Base-by-base conservation (phyloP, 2,329 filamentous ascomycete genomes). In the Leptographium procerum region DNA sequence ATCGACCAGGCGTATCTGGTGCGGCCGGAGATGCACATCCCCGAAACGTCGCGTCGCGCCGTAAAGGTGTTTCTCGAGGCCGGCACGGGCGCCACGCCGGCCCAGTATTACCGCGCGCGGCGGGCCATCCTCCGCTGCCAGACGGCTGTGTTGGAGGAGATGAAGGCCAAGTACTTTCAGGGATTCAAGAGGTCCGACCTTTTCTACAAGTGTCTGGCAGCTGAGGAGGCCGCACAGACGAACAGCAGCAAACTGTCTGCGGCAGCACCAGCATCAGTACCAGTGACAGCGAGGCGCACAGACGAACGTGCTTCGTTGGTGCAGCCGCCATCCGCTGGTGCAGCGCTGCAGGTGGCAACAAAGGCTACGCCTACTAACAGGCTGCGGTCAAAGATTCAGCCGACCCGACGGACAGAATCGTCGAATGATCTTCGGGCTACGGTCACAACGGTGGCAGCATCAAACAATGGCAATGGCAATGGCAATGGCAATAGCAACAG, bases 141-240 rank as follows among this genome's bases (percentile, higher is more conserved):
- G 69, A 92, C 89, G 22, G 80, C 83, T 2, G 87, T 91, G 0
- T 79, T 96, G 59, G 88, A 95, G 61, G 85, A 88, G 65, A 89
- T 99, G 83, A 86, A 91, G 66, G 83, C 84, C 26, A 83, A 81
- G 16, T 83, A 95, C 67, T 94, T 94, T 63, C 84, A 87, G 22
- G 83, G 82, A 24, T 99, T 99, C 75, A 95, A 91, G 68, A 88
- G 85, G 65, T 96, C 94, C 0, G 94, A 97, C 67, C 72, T 99
- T 0, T 99, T 91, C 69, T 97, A 94, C 76, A 99, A 99, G 70
- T 96, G 91, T 69, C 78, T 99, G 1, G 90, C 92, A 9, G 88
- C 92, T 14, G 89, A 95, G 66, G 91, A 96, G 71, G 79, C 82
- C 48, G 77, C 81, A 1, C 76, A 68, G 57, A 65, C n/a, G 40